phyloP scores from a whole-genome alignment of 352 stramenopile species.

The Phytophthora chlamydospora region DNA sequence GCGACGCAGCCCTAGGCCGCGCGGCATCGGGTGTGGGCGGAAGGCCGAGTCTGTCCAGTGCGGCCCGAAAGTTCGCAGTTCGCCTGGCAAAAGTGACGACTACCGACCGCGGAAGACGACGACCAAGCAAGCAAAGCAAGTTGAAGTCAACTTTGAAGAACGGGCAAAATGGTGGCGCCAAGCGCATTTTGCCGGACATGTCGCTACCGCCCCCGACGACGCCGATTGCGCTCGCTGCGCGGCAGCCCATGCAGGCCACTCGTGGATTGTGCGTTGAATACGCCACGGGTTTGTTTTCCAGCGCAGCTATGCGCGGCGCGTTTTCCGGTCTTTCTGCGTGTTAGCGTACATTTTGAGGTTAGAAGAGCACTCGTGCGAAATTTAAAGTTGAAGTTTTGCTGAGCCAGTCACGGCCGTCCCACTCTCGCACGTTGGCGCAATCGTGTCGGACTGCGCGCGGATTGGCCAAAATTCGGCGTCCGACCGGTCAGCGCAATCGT shows the following conservation, averaged over 20 bases:
- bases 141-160: not conserved
- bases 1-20: too few relatives aligned
- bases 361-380: slow-evolving; percentile 8
- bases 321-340: not conserved
- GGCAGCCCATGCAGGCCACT: too few relatives aligned
- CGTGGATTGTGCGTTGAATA: too few relatives aligned
- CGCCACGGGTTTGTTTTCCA: too few relatives aligned
- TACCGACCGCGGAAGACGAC: not conserved
- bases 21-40: slow-evolving; percentile 6
- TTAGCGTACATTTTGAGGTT: slow-evolving; percentile 21
- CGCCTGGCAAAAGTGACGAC: not conserved
- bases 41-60: slow-evolving; percentile 1
- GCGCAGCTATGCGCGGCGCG: not conserved
- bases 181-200: too few relatives aligned
- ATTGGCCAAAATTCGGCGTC: slow-evolving; percentile 19
- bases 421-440: slow-evolving; percentile 21
- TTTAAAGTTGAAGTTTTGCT: slow-evolving; percentile 29
- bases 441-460: slow-evolving; percentile 15
- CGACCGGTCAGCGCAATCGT: slow-evolving; percentile 2
- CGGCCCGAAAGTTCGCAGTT: not conserved
- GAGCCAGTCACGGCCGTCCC: slow-evolving; percentile 16
- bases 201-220: too few relatives aligned
- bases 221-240: too few relatives aligned
- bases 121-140: too few relatives aligned
- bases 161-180: too few relatives aligned